phyloP scores from a whole-genome alignment of 495 filamentous ascomycete genomes.

The Coniosporium apollinis region DNA sequence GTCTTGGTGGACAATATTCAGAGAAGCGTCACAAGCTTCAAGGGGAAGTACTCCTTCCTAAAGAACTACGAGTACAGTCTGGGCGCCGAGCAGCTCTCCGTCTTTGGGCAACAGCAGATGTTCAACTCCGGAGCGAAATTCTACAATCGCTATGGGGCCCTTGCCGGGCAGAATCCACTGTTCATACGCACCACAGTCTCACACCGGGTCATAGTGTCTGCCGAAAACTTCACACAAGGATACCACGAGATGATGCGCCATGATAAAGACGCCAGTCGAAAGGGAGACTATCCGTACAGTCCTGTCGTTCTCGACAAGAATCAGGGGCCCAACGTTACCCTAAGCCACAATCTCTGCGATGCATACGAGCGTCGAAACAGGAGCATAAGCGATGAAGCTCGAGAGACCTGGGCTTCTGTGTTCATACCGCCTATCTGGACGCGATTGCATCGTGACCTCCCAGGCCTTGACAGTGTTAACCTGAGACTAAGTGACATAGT shows the following conservation, averaged over 20 bases:
- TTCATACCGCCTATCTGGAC: slow-evolving; percentile 45
- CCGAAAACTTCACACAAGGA: slow-evolving; percentile 53
- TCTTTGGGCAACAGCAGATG: slow-evolving; percentile 57
- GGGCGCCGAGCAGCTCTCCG: slow-evolving; percentile 57
- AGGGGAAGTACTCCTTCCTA: slow-evolving; percentile 45
- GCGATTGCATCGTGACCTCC: slow-evolving; percentile 45
- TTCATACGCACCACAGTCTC: slow-evolving; percentile 59
- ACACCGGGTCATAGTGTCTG: slow-evolving; percentile 56
- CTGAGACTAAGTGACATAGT: slow-evolving; percentile 42
- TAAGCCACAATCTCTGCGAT: slow-evolving; percentile 53
- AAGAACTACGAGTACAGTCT: slow-evolving; percentile 52
- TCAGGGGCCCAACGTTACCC: slow-evolving; percentile 52
- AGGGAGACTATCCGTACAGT: slow-evolving; percentile 31
- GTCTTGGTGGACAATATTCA: slow-evolving; percentile 37
- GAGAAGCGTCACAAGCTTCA: slow-evolving; percentile 34
- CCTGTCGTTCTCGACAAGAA: slow-evolving; percentile 50
- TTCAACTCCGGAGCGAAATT: slow-evolving; percentile 56
- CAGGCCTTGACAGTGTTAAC: slow-evolving; percentile 33
- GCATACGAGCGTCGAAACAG: slow-evolving; percentile 37
- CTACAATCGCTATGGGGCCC: slow-evolving; percentile 47
- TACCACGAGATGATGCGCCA: slow-evolving; percentile 40
- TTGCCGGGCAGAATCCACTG: slow-evolving; percentile 37
- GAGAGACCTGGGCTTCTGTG: slow-evolving; percentile 33
- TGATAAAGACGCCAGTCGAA: slow-evolving; percentile 22
- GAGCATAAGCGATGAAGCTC: slow-evolving; percentile 30